Percentiles rank a stretch among this genome's conserved stretches.
phyloP scores from a whole-genome alignment of 2,329 filamentous ascomycete species.

The Colletotrichum caudatum region DNA sequence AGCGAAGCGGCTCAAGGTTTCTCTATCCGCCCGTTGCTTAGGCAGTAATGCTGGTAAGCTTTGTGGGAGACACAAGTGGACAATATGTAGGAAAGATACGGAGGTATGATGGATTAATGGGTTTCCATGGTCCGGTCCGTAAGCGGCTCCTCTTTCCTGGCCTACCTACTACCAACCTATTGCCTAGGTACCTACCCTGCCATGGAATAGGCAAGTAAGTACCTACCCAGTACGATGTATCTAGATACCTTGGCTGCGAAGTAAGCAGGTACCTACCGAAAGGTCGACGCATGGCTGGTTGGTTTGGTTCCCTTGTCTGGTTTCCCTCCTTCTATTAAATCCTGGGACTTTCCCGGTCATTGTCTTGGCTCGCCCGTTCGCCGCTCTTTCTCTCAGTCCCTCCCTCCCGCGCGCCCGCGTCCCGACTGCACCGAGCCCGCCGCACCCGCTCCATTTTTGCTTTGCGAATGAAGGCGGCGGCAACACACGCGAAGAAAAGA shows the following conservation, averaged over 20 bases:
- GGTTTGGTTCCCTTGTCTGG: background rate
- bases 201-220: too few species aligned
- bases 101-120: background rate
- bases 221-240: too few species aligned
- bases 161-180: background rate
- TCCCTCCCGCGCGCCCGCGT: background rate
- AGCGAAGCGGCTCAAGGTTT: background rate
- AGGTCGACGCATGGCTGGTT: too few species aligned
- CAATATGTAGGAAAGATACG: background rate
- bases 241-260: too few species aligned
- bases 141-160: slow-evolving; percentile 29
- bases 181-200: too few species aligned
- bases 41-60: slow-evolving; percentile 7
- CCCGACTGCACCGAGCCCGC: slow-evolving; percentile 9
- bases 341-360: slow-evolving; percentile 17
- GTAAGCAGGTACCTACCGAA: background rate
- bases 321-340: slow-evolving; percentile 21
- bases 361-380: slow-evolving; percentile 22
- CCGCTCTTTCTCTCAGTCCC: background rate
- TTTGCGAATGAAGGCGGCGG: background rate
- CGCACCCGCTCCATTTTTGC: background rate
- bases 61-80: slow-evolving; percentile 6
- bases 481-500: background rate
- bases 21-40: background rate
- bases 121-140: background rate